Conservation (phyloP, 1,284 basidiomycete genomes). For the Golubevia sp. region DNA sequence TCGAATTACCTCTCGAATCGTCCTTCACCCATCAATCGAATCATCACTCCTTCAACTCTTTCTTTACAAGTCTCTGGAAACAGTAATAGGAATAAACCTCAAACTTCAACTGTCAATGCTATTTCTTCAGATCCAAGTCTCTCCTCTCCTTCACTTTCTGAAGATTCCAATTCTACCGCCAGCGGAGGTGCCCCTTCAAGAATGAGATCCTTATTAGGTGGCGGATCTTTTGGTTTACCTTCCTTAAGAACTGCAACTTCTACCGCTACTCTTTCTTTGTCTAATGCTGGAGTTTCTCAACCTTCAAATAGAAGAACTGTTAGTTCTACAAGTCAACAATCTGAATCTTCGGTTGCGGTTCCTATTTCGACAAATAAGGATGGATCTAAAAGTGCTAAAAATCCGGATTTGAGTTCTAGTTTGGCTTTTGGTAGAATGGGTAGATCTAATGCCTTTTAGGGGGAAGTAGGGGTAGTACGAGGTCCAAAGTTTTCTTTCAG, state of each 20-base stretch:
- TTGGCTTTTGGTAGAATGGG: too few species aligned
- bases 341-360: background rate
- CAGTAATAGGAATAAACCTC: constrained; percentile 3
- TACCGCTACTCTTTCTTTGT: background rate
- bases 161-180: constrained; percentile 5
- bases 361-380: background rate
- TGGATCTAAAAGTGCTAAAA: too few species aligned
- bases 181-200: constrained; percentile 1
- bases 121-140: background rate
- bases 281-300: background rate
- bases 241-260: background rate
- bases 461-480: too few species aligned
- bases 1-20: constrained; percentile 3
- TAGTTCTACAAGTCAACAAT: background rate
- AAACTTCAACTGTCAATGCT: background rate
- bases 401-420: too few species aligned
- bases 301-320: background rate
- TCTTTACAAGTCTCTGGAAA: constrained; percentile 21
- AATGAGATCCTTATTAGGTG: background rate
- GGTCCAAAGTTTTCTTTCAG: too few species aligned
- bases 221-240: background rate
- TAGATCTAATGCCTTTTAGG: too few species aligned
- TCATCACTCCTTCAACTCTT: constrained; percentile 48
- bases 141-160: constrained; percentile 5
- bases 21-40: constrained; percentile 29